Evolutionary conservation across 331 rosid species (phyloP).

Genomic region (Telfairia occidentalis): DNA sequence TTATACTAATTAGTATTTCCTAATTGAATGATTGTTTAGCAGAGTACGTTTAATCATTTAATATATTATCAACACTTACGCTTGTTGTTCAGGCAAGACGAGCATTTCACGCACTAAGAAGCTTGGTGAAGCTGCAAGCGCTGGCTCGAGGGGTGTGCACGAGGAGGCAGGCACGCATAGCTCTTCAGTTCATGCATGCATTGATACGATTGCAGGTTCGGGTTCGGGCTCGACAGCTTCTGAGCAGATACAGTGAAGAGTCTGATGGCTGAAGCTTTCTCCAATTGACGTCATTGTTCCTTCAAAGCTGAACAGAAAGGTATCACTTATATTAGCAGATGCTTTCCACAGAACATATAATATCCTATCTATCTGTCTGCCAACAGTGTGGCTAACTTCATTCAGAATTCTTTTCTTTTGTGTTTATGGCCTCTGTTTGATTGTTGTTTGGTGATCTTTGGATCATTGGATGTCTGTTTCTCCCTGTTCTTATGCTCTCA

Average conservation of each 20-base stretch:
- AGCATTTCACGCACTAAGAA: conserved; percentile 47
- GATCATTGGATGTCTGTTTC: not conserved
- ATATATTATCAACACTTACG: not conserved
- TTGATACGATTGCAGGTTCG: conserved; percentile 54
- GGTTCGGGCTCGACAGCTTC: conserved; percentile 66
- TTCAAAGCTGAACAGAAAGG: not conserved
- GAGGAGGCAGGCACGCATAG: conserved; percentile 53
- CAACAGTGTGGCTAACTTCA: conserved; percentile 1
- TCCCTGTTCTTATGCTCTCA: not conserved
- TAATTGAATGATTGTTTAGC: not conserved
- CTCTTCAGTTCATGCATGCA: conserved; percentile 63
- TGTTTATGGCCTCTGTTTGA: not conserved
- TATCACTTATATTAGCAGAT: not conserved
- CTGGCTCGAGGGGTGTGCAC: conserved; percentile 50
- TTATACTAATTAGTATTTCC: not conserved
- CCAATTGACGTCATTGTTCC: not conserved
- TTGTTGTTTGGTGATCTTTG: not conserved
- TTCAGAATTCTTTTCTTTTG: not conserved
- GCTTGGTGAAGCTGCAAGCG: conserved; percentile 81
- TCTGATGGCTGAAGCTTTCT: not conserved
- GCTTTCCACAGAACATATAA: not conserved
- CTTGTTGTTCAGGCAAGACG: conserved; percentile 42
- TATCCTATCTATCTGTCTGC: not conserved
- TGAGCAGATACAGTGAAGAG: conserved; percentile 13
- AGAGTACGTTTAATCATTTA: not conserved